Base-by-base conservation (phyloP, 2,329 filamentous ascomycete genomes). In the Proliferodiscus dingleyae region DNA sequence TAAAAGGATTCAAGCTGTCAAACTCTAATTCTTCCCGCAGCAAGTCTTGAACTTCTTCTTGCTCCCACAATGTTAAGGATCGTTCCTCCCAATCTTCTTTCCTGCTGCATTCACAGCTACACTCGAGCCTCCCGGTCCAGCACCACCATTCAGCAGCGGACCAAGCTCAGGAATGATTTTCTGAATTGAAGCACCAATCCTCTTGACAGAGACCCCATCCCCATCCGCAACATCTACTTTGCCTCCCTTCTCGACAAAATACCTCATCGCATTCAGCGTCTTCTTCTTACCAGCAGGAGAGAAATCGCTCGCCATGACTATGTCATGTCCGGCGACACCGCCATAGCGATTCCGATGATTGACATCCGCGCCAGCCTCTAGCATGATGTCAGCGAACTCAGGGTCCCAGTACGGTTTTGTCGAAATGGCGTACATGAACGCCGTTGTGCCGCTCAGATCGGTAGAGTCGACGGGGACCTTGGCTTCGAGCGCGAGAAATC, bases 41-140 rank as follows among this genome's bases (percentile, higher is more conserved):
- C 45, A 47, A 29, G 43, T 41, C 22, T 43, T 47, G 13, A 18
- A 47, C 34, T 47, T 47, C 41, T 36, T 47, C 26, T 47, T 47
- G 23, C 39, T 43, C 2, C 40, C 45, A 36, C 39, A 47, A 22
- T 9, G 21, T 26, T 41, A 47, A 8, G 45, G 45, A 33, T 47
- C 45, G 29, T 44, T 47, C 18, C 45, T 38, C 8, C 45, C 32
- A 33, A 47, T 30, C n/a, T 47, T 43, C 21, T 21, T 19, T 15
- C 30, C 30, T 15, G n/a, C 30, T 15, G 30, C 13, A 28, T 13
- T 28, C 7, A 7, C n/a, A 5, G 23, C 11, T 3, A 13, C 7
- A 28, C 19, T 6, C 9, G 19, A 13, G 11, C 10, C 13, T 19
- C 23, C 28, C 5, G 10, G 18, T 6, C n/a, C 10, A 2, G n/a